Conservation (phyloP, 139 green algal genomes). For the Tetradesmus lagerheimii region DNA sequence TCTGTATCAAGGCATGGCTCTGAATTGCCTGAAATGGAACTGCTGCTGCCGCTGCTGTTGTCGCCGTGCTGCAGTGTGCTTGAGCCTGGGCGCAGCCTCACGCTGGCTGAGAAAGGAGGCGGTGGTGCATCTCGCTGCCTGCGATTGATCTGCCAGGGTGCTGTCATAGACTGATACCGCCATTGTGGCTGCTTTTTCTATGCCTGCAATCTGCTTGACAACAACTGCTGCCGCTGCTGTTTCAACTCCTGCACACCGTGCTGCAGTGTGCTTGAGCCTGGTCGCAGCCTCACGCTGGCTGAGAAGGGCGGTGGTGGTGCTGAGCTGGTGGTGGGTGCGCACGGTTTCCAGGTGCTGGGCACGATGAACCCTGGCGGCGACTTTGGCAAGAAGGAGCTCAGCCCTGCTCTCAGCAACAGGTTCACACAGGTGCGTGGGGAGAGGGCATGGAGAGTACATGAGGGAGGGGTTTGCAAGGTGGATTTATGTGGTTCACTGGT, state of each 20-base stretch:
- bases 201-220: neutral
- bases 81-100: slow-evolving; percentile 91
- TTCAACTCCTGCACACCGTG: neutral
- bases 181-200: neutral
- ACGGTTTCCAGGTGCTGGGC: slow-evolving; percentile 90
- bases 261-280: slow-evolving; percentile 93
- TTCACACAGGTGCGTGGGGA: slow-evolving; percentile 80
- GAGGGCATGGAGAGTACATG: too few relatives aligned
- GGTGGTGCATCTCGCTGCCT: too few relatives aligned
- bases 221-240: neutral
- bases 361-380: slow-evolving; percentile 99
- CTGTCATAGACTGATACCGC: too few relatives aligned
- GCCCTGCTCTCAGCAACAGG: slow-evolving; percentile 94
- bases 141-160: too few relatives aligned
- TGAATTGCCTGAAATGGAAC: too few relatives aligned
- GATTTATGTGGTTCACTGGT: too few relatives aligned
- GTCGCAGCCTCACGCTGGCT: slow-evolving; percentile 91
- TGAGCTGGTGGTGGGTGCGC: slow-evolving; percentile 83
- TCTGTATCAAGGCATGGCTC: too few relatives aligned
- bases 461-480: too few relatives aligned
- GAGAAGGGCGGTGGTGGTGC: slow-evolving; percentile 92
- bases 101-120: slow-evolving; percentile 97
- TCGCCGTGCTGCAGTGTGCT: slow-evolving; percentile 85
- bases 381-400: slow-evolving; percentile 99
- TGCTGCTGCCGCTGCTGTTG: neutral